Base-by-base conservation (phyloP, 2,329 filamentous ascomycete genomes). In the Canariomyces notabilis region DNA sequence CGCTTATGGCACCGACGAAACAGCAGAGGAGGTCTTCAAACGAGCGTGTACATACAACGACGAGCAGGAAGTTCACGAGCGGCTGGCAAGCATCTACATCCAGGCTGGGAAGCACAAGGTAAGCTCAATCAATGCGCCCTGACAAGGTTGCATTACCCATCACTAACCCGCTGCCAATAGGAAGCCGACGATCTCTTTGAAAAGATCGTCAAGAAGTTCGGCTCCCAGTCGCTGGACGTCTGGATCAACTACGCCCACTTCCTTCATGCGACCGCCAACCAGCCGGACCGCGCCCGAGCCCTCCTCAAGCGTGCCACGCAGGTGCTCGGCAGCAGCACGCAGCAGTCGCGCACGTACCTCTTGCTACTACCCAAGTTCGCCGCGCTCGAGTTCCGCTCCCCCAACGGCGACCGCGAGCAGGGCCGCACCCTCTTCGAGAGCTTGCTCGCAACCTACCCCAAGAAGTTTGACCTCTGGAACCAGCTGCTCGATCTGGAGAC, bases 161-260 rank as follows among this genome's bases (percentile, higher is more conserved):
- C n/a, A 36, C 45, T 46, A 36, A 51, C 42, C 14, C 16, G 16
- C 16, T 31, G 1, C 21, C 9, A 41, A 64, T 65, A 94, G 85
- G 85, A 90, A 77, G 91, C 91, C 45, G 89, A 96, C 61, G 80
- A 78, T 18, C 77, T 97, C 57, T 97, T 96, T 72, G 85, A 93
- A 65, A 71, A 76, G 33, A 87, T 95, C 67, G 74, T 87, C 59
- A 94, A 93, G 73, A 96, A 94, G 70, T 90, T 89, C 49, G 88
- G 93, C 61, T 85, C 85, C 53, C 82, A 83, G 55, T 80, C 83
- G 5, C 83, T 87, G 8, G 79, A 83, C 43, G 82, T 96, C 56
- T 98, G 90, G 88, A 76, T 85, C 67, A 96, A 97, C 72, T 97
- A 96, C 67, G 91, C 90, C 19, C 85, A 86, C 59, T 97, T 96